Evolutionary conservation across 176 grass and related monocot genomes (phyloP).

Genomic region (Melocanna baccifera): DNA sequence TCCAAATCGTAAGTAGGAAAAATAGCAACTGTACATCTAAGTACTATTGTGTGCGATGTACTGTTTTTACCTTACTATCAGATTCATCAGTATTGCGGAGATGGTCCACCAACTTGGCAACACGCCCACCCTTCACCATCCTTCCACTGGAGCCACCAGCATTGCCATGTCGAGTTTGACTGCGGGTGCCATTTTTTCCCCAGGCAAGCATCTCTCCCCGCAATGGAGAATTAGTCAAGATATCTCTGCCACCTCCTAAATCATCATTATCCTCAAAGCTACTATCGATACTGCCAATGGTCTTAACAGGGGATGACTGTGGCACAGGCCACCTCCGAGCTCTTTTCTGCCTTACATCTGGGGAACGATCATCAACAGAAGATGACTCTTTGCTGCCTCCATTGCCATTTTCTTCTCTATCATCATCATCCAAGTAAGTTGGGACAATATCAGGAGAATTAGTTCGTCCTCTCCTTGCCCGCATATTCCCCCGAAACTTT

Average conservation of each 20-base stretch:
- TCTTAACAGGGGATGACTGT: slow-evolving; percentile 57
- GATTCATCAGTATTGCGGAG: slow-evolving; percentile 59
- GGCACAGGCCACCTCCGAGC: slow-evolving; percentile 49
- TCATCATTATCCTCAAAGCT: slow-evolving; percentile 57
- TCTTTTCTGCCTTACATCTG: slow-evolving; percentile 67
- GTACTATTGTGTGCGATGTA: background rate
- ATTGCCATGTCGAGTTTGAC: slow-evolving; percentile 66
- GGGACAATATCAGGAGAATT: slow-evolving; percentile 45
- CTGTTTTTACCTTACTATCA: slow-evolving; percentile 55
- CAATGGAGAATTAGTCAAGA: slow-evolving; percentile 53
- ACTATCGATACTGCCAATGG: slow-evolving; percentile 29
- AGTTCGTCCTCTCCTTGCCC: slow-evolving; percentile 50
- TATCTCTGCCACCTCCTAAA: slow-evolving; percentile 54
- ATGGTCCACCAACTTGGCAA: slow-evolving; percentile 60
- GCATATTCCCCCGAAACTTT: slow-evolving; percentile 46
- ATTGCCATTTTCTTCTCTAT: slow-evolving; percentile 67
- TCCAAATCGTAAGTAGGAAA: background rate
- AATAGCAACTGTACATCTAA: background rate
- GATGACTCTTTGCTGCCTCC: slow-evolving; percentile 71
- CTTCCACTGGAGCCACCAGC: slow-evolving; percentile 55
- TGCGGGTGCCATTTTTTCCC: slow-evolving; percentile 83
- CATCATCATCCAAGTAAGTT: slow-evolving; percentile 61
- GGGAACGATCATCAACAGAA: slow-evolving; percentile 69
- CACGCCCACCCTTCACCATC: slow-evolving; percentile 55
- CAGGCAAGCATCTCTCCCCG: slow-evolving; percentile 82